Evolutionary conservation across 1,139 yeast species (phyloP), one percentile per base, ranked within the genome.

Genomic region (Debaryomyces udenii): DNA sequence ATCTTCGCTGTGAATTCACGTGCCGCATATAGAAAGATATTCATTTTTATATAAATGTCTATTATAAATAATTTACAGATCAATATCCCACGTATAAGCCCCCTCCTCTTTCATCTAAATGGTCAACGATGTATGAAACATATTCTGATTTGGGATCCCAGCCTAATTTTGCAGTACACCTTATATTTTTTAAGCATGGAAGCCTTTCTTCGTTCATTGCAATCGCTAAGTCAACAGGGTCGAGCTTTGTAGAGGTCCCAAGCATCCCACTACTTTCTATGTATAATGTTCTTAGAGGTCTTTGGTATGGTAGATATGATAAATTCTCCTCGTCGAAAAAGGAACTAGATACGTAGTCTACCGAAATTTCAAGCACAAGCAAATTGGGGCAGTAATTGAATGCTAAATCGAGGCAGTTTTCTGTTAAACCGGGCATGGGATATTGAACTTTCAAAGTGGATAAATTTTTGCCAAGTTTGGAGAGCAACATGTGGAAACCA

Each of bases 181-280:
- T 72, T 2, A 93, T 69, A 39, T 76, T 76, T 47, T 75, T 73
- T 53, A 93, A 68, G 35, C 69, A 51, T 0, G 96, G 96, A 15
- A 93, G 64, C 51, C 96, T 68, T 7, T 80, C 83, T 46, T 90
- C 97, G 53, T 81, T 75, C 14, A 91, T 65, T 0, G 98, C 97
- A 39, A 90, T 75, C 0, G 95, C 87, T 47, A 93, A 69, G 59
- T 91, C 97, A 50, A 88, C 85, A 0, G 98, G 96, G 52, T 87
- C 89, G 23, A 93, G 66, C 56, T 88, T 87, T 17, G 83, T 79
- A 5, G 89, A 77, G 38, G 93, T 88, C 1, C 98, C 97, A 48
- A 91, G 70, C 66, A 86, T 80, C 1, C 98, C 98, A 50, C 96
- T 84, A 39, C 96, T 84, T 46, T 88, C 94, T 34, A 93, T 74